phyloP scores from a whole-genome alignment of 2,329 filamentous ascomycete genomes.

The Elsinoe perseae region DNA sequence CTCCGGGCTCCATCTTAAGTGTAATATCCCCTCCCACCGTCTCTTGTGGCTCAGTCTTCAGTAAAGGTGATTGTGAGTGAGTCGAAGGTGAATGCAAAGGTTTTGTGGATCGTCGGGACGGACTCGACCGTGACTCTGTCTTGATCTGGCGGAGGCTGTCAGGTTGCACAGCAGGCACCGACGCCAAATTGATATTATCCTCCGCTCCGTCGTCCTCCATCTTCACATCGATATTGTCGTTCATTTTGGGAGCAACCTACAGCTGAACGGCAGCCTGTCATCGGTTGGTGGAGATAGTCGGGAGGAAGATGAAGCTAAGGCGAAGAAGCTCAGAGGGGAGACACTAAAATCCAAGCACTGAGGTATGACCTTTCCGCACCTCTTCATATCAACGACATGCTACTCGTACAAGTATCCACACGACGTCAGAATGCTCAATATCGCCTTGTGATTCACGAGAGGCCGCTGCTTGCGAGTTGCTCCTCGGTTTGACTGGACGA shows the following conservation, averaged over 20 bases:
- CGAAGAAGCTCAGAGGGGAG: neutral
- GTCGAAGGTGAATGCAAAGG: slow-evolving; percentile 20
- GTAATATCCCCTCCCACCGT: slow-evolving; percentile 53
- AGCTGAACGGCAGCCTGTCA: neutral
- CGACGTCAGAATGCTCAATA: neutral
- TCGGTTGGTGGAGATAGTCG: neutral
- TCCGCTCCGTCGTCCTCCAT: slow-evolving; percentile 13
- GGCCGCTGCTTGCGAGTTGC: neutral
- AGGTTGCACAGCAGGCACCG: slow-evolving; percentile 3
- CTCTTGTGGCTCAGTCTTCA: slow-evolving; percentile 42
- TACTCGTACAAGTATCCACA: neutral
- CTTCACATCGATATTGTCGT: slow-evolving; percentile 14
- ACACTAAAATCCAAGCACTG: slow-evolving; percentile 3
- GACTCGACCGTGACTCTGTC: slow-evolving; percentile 6
- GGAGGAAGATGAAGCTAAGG: neutral
- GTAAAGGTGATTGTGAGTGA: slow-evolving; percentile 31
- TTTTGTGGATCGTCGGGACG: slow-evolving; percentile 28
- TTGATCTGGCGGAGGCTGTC: slow-evolving; percentile 9
- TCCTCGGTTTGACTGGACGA: neutral
- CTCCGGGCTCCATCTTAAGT: slow-evolving; percentile 56
- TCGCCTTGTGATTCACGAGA: neutral
- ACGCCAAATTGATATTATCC: slow-evolving; percentile 9
- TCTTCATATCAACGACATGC: neutral
- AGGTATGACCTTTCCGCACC: slow-evolving; percentile 6
- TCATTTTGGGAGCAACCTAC: neutral